Conservation (phyloP, 768 basidiomycete species). For the Auricularia heimuer region DNA sequence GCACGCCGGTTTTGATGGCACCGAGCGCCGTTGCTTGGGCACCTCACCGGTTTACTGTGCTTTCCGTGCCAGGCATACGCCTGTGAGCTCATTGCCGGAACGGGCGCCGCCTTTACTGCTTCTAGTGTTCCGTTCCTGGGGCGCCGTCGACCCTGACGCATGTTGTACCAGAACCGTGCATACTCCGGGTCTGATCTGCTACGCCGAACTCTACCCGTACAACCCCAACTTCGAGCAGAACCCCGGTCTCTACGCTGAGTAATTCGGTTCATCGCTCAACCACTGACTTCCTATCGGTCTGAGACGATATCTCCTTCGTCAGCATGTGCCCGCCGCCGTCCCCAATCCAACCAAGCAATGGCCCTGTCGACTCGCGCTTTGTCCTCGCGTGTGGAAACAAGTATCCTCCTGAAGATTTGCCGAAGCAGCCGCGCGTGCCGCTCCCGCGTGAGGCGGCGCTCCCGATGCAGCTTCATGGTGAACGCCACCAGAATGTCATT, state of each 20-base stretch:
- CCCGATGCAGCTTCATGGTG: not conserved
- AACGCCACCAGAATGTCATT: not conserved
- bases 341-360: not conserved
- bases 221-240: not conserved
- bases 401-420: not conserved
- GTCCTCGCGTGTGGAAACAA: not conserved
- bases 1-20: not conserved
- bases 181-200: not conserved
- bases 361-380: not conserved
- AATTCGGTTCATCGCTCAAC: not conserved
- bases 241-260: not conserved
- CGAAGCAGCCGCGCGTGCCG: not conserved
- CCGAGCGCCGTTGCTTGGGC: not conserved
- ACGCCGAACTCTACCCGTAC: constrained; percentile 1
- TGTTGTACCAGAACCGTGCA: not conserved
- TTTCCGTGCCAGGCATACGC: not conserved
- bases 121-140: not conserved
- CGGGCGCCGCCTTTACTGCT: not conserved
- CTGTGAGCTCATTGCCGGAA: not conserved
- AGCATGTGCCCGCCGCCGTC: not conserved
- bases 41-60: not conserved
- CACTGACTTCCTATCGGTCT: too few species aligned
- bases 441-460: not conserved
- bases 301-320: not conserved
- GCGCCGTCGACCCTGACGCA: not conserved